phyloP scores from a whole-genome alignment of 2,329 filamentous ascomycete species.

The Diaporthe nobilis region DNA sequence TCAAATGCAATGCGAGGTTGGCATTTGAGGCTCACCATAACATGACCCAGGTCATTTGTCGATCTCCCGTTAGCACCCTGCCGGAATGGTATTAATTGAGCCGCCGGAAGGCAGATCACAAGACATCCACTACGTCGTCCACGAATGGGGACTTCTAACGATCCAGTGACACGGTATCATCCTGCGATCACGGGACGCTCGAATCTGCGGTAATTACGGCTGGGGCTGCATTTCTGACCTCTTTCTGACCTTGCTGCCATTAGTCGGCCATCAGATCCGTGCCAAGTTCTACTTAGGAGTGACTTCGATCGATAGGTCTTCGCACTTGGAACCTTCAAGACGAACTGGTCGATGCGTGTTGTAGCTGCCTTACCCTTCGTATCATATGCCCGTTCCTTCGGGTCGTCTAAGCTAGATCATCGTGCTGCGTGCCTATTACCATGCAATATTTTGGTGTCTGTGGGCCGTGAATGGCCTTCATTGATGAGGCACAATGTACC shows the following conservation, averaged over 20 bases:
- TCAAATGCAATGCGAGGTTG: slow-evolving; percentile 4
- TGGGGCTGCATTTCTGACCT: not conserved
- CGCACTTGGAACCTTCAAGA: too few relatives aligned
- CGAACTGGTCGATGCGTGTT: not conserved
- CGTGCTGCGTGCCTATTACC: not conserved
- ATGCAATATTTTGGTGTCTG: not conserved
- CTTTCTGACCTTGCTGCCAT: not conserved
- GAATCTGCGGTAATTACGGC: not conserved
- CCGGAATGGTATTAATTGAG: not conserved
- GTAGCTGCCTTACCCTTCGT: not conserved
- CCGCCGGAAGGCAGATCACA: not conserved
- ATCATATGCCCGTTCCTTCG: not conserved
- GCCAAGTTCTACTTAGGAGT: not conserved
- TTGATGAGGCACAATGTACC: not conserved
- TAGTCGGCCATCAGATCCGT: not conserved
- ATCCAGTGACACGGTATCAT: not conserved
- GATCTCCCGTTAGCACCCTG: slow-evolving; percentile 17
- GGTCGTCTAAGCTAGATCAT: not conserved
- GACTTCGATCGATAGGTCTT: not conserved
- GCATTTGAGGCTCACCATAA: not conserved
- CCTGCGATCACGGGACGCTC: not conserved
- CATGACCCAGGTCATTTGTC: not conserved
- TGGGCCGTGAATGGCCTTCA: not conserved
- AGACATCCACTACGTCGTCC: not conserved
- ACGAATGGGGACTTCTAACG: not conserved